Conservation (phyloP, 768 basidiomycete species). For the Suillus subalutaceus region DNA sequence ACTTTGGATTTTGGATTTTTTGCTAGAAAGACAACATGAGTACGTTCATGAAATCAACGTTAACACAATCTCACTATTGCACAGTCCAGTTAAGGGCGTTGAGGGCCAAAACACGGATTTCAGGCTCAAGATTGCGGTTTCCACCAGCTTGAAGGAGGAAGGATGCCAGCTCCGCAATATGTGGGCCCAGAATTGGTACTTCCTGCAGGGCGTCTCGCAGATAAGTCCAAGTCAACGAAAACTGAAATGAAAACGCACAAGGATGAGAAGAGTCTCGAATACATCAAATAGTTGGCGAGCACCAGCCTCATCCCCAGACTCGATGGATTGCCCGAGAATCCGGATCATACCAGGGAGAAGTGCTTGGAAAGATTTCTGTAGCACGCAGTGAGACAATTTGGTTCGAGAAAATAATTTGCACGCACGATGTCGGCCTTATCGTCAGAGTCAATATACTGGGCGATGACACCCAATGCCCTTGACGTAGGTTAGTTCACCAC, state of each 20-base stretch:
- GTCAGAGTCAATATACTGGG: constrained; percentile 87
- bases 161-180: constrained; percentile 83
- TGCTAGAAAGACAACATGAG: constrained; percentile 50
- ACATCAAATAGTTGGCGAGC: constrained; percentile 94
- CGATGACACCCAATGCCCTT: constrained; percentile 88
- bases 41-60: neutral
- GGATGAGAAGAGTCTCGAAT: constrained; percentile 91
- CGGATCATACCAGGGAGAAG: constrained; percentile 87
- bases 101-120: constrained; percentile 86
- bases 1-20: constrained; percentile 93
- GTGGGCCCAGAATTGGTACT: constrained; percentile 88
- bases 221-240: constrained; percentile 13
- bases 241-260: constrained; percentile 49
- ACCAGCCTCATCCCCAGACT: constrained; percentile 74
- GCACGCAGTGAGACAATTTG: constrained; percentile 2
- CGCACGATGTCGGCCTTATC: constrained; percentile 87
- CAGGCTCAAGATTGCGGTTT: constrained; percentile 73
- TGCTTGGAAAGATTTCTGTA: constrained; percentile 82
- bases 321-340: constrained; percentile 85
- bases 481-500: constrained; percentile 12
- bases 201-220: constrained; percentile 53
- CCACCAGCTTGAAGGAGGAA: constrained; percentile 87
- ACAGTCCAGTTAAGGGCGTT: constrained; percentile 97
- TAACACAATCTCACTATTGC: constrained; percentile 69
- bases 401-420: constrained; percentile 16